Base-by-base conservation (phyloP, 2,329 filamentous ascomycete genomes). In the Pestalotiopsis sp. region DNA sequence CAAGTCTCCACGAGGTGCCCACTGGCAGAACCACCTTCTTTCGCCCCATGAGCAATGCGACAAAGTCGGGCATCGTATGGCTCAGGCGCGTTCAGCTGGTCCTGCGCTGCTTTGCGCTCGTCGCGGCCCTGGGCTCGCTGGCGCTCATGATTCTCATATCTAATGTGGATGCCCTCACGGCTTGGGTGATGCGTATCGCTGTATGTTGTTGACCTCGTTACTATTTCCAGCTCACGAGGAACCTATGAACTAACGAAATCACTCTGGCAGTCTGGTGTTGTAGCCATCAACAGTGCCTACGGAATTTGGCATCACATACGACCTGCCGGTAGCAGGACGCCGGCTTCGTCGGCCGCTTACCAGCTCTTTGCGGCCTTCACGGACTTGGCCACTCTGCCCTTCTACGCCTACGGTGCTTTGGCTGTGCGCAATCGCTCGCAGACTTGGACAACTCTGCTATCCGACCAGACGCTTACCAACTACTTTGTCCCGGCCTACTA, bases 291-390 rank as follows among this genome's bases (percentile, higher is more conserved):
- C 77, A 90, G 88, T 17, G 75, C 90, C 20, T 98, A 98, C 79
- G 93, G 88, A 57, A 87, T 97, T 70, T 96, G 93, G 75, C 94
- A 98, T 78, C 88, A 97, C 52, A 85, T 88, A 14, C 89, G 93
- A 39, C 88, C 91, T 49, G 87, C 93, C 0, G 89, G 89, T 62
- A 88, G 86, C 59, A 90, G 94, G 65, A 90, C 94, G 0, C 91
- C 95, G 0, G 91, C 86, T 3, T 97, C 93, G 25, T 93, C 94
- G 20, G 91, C 93, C 14, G 95, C 93, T 72, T 98, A 98, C 80
- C 94, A 97, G 80, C 82, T 96, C 68, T 98, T 98, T 78, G 90
- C 94, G 2, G 85, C 88, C 12, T 82, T 94, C 58, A 87, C 92
- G 57, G 95, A 98, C 78, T 75, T 89, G 14, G 82, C 81, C 12